Base-by-base conservation (phyloP, 495 filamentous ascomycete species). In the Aspergillus cristatus region DNA sequence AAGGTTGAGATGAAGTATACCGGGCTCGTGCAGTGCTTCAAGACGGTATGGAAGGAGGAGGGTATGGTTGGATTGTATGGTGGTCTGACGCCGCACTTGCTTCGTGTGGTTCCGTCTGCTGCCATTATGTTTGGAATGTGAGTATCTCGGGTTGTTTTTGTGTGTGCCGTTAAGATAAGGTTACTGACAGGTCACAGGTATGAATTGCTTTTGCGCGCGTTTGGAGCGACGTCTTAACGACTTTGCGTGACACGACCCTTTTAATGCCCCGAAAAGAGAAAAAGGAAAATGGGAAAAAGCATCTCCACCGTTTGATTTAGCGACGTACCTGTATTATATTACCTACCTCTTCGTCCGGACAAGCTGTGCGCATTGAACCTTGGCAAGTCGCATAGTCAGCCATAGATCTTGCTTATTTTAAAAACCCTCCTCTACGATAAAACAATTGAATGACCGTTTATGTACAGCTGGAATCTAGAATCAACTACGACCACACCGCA, bases 41-140 rank as follows among this genome's bases (percentile, higher is more conserved):
- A 53, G 32, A 64, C 65, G 12, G 67, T 76, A 17, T 67, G 57
- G 48, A 68, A 62, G 43, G 72, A 79, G 40, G 74, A 78, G 51
- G 73, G 74, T 8, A 57, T 75, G 58, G 63, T 53, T 6, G 71
- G 62, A 3, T 42, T 79, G 38, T 78, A 79, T 43, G 75, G 74
- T 4, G 75, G 75, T 1, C 52, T 79, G 37, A 74, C 72, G 8
- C 73, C 74, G 28, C 74, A 79, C 46, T 60, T 78, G 57, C 48
- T 79, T 18, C 60, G 75, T 24, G 58, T 62, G 13, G 88, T 95
- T 8, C 87, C 87, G 2, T 89, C 83, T 41, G 87, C 87, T 12
- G 86, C 82, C 35, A 91, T 95, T 48, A 94, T 89, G 86, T 94
- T 94, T 51, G 86, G 86, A 53, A 88, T 87, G 70, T 94, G 48